Conservation (phyloP, 768 basidiomycete genomes). For the Trametes sanguinea region DNA sequence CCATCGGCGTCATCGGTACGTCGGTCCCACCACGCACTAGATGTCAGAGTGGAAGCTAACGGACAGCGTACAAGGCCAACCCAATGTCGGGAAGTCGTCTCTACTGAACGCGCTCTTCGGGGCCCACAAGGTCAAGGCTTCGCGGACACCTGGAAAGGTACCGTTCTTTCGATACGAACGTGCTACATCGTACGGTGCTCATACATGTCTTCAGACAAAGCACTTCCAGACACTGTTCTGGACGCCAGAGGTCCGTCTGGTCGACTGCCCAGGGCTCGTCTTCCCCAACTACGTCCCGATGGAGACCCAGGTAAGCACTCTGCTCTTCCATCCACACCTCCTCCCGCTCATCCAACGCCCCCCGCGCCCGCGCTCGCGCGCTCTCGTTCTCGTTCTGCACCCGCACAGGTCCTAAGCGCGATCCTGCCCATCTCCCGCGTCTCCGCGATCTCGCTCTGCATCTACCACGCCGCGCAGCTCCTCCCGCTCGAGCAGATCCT, state of each 20-base stretch:
- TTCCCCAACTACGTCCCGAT: slow-evolving; percentile 82
- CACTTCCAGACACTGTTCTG: slow-evolving; percentile 94
- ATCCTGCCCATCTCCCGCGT: slow-evolving; percentile 81
- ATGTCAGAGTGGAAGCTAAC: background rate
- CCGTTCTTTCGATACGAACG: background rate
- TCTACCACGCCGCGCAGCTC: slow-evolving; percentile 64
- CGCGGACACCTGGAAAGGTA: slow-evolving; percentile 86
- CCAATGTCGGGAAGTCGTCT: slow-evolving; percentile 95
- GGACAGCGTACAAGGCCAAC: slow-evolving; percentile 60
- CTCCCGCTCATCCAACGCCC: too few relatives aligned
- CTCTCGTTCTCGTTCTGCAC: slow-evolving; percentile 1
- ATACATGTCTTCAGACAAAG: slow-evolving; percentile 62
- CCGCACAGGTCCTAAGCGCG: slow-evolving; percentile 60
- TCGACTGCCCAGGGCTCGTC: slow-evolving; percentile 95
- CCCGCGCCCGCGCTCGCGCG: too few relatives aligned
- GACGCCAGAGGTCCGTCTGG: slow-evolving; percentile 83
- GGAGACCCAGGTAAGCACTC: slow-evolving; percentile 68
- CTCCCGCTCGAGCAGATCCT: slow-evolving; percentile 80
- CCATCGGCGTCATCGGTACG: slow-evolving; percentile 78
- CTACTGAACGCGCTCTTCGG: slow-evolving; percentile 92
- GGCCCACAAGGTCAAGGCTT: slow-evolving; percentile 72
- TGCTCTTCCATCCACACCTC: too few relatives aligned
- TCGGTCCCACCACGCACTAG: background rate
- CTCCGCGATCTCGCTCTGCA: slow-evolving; percentile 81
- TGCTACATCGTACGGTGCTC: background rate